Conservation (phyloP, 2,329 filamentous ascomycete genomes). For the Aureobasidium sp. region DNA sequence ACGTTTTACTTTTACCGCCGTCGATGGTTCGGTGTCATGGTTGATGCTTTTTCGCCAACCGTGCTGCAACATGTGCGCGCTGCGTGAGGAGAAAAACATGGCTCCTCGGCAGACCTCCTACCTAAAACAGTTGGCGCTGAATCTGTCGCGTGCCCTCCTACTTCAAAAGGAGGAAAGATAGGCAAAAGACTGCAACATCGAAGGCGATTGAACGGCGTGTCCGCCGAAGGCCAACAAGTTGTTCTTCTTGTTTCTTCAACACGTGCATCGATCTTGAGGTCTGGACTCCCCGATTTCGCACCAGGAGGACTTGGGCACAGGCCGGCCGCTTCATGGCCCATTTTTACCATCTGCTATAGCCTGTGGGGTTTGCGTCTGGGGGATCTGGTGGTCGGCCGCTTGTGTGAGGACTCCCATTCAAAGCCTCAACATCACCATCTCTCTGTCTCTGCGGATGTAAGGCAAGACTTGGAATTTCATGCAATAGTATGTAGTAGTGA, state of each 20-base stretch:
- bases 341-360: background rate
- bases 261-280: background rate
- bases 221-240: background rate
- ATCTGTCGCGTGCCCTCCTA: slow-evolving; percentile 1
- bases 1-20: slow-evolving; percentile 7
- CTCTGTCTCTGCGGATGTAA: background rate
- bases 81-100: background rate
- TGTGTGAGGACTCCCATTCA: background rate
- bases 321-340: background rate
- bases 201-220: background rate
- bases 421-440: background rate
- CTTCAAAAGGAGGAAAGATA: background rate
- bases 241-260: background rate
- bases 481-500: background rate
- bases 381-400: background rate
- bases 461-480: background rate
- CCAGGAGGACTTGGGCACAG: background rate
- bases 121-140: slow-evolving; percentile 6
- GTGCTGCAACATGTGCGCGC: background rate
- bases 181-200: background rate
- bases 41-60: slow-evolving; percentile 6
- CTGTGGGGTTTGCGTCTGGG: background rate
- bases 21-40: background rate
- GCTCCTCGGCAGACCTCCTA: slow-evolving; percentile 1
- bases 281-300: slow-evolving; percentile 1